phyloP scores from a whole-genome alignment of 805 yeast genomes.

The Komagataella ulmi region DNA sequence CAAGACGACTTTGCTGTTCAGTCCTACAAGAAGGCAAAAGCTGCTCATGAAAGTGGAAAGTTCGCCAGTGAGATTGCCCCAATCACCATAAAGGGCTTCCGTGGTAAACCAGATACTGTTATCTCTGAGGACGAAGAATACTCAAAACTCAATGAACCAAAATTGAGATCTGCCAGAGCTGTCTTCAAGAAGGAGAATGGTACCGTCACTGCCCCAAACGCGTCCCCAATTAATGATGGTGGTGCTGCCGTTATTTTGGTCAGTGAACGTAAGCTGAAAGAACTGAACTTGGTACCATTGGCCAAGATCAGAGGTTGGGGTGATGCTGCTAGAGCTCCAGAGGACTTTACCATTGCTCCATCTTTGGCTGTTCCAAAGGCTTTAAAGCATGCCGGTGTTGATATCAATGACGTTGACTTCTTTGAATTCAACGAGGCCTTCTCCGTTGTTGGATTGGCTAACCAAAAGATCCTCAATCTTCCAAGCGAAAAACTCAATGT shows the following conservation, averaged over 20 bases:
- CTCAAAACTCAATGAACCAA: conserved; percentile 62
- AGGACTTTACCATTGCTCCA: conserved; percentile 94
- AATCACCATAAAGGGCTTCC: conserved; percentile 73
- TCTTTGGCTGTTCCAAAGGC: conserved; percentile 94
- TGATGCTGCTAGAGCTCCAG: conserved; percentile 93
- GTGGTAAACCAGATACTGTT: conserved; percentile 77
- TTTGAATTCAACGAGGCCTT: conserved; percentile 97
- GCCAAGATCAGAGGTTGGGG: conserved; percentile 93
- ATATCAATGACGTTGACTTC: conserved; percentile 61
- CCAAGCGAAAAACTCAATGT: conserved; percentile 63
- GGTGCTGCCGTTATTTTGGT: conserved; percentile 90
- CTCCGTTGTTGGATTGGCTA: conserved; percentile 91
- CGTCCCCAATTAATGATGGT: conserved; percentile 95
- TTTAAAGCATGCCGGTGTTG: conserved; percentile 67
- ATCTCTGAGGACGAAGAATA: conserved; percentile 78
- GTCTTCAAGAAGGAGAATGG: conserved; percentile 92
- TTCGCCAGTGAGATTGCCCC: conserved; percentile 78
- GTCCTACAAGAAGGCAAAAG: conserved; percentile 78
- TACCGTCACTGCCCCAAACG: conserved; percentile 94
- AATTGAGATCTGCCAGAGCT: conserved; percentile 74
- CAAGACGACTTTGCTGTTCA: conserved; percentile 83
- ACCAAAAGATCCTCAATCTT: conserved; percentile 54
- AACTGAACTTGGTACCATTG: conserved; percentile 76
- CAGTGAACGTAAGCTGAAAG: conserved; percentile 72
- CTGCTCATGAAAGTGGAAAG: conserved; percentile 71